Base-by-base conservation (phyloP, 1,139 yeast species). In the Williopsis jadinii region DNA sequence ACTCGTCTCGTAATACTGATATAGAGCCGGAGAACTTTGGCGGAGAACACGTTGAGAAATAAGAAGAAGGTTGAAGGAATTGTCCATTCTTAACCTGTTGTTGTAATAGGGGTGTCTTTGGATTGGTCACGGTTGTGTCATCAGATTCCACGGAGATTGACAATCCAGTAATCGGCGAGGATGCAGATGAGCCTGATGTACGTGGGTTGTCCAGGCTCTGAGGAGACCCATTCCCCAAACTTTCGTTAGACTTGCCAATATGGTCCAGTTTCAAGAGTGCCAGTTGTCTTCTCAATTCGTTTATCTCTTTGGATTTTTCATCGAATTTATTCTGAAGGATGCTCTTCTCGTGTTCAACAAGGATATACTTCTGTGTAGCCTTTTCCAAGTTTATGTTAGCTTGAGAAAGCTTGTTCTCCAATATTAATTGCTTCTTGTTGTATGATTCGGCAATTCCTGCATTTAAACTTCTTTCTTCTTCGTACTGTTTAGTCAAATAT, bases 1-100 rank as follows among this genome's bases (percentile, higher is more conserved):
- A 84, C 60, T 84, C 90, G 51, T 79, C 74, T 43, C 88, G 69
- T 51, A 84, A 64, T 2, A 81, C 76, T 0, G 64, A 52, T 32
- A 54, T 48, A 15, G 55, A 49, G 1, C 54, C 47, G 37, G 41
- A 47, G 43, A 52, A 52, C 29, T 45, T 50, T 37, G 55, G 49
- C 3, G 58, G 49, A 3, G 49, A 41, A 19, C 24, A 19, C 24
- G 24, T 19, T 19, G 24, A 19, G 6, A 50, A 35, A 9, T 47
- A 43, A 2, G 50, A 39, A 5, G 37, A 41, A 14, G 37, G 36
- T 11, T 29, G 28, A 9, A 32, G 19, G 34, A 34, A 13, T 14
- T 35, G 30, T 31, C 36, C 36, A 14, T 19, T 34, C 27, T 41
- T 41, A 12, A 39, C 13, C 30, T 39, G 43, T 34, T 48, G 53